Conservation (phyloP, 768 basidiomycete genomes). For the Candolleomyces eurysporus region DNA sequence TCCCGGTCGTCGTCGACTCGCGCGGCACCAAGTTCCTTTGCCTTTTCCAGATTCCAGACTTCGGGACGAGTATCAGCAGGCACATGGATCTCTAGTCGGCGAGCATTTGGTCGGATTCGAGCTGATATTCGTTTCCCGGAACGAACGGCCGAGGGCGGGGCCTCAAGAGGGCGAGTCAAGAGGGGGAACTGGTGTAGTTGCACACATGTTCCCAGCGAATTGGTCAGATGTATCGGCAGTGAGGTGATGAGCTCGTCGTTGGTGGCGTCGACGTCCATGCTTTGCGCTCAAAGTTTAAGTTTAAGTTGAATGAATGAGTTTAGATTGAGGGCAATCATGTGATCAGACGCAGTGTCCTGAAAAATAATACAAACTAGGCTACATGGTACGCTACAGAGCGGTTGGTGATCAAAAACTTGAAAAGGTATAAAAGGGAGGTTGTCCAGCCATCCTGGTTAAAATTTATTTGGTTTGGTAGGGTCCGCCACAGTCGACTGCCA, state of each 20-base stretch:
- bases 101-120: conserved; percentile 62
- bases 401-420: no score
- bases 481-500: not conserved
- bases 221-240: conserved; percentile 73
- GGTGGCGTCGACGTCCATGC: conserved; percentile 25
- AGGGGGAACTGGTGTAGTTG: conserved; percentile 85
- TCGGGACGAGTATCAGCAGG: conserved; percentile 79
- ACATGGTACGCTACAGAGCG: no score
- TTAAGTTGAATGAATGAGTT: no score
- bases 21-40: conserved; percentile 63
- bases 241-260: conserved; percentile 65
- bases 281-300: conserved; percentile 4
- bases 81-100: conserved; percentile 72
- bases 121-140: conserved; percentile 79
- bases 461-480: no score
- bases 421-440: no score
- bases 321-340: no score
- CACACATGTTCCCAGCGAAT: conserved; percentile 56
- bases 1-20: conserved; percentile 74
- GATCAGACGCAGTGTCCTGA: no score
- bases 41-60: conserved; percentile 76
- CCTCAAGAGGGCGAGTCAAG: conserved; percentile 67
- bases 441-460: no score
- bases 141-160: conserved; percentile 67
- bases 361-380: no score